phyloP scores from a whole-genome alignment of 2,329 filamentous ascomycete species.

The Metarhizium robertsii region DNA sequence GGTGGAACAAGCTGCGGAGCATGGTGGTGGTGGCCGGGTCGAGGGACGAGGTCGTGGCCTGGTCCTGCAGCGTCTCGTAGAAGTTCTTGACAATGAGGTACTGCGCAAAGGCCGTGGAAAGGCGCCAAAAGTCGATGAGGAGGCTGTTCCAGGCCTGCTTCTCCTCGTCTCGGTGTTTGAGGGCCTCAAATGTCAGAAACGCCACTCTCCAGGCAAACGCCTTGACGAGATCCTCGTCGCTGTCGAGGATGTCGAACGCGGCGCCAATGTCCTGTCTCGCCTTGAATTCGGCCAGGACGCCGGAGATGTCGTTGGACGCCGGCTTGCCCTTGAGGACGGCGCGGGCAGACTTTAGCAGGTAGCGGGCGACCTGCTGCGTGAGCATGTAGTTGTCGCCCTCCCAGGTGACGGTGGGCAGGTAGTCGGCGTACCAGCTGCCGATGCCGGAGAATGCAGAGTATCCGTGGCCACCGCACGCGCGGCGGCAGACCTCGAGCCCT shows the following conservation, averaged over 20 bases:
- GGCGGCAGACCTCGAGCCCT: slow-evolving; percentile 64
- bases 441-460: slow-evolving; percentile 71
- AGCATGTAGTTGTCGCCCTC: slow-evolving; percentile 80
- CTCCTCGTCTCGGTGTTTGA: slow-evolving; percentile 64
- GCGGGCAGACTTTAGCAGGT: slow-evolving; percentile 67
- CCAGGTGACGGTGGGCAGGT: slow-evolving; percentile 61
- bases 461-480: slow-evolving; percentile 69
- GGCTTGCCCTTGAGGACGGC: slow-evolving; percentile 53
- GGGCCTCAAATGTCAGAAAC: slow-evolving; percentile 65
- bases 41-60: slow-evolving; percentile 40
- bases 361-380: slow-evolving; percentile 68
- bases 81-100: slow-evolving; percentile 75
- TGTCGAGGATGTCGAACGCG: slow-evolving; percentile 64
- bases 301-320: slow-evolving; percentile 21
- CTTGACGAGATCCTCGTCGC: slow-evolving; percentile 59
- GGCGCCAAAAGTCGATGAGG: slow-evolving; percentile 68
- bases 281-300: slow-evolving; percentile 56
- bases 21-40: slow-evolving; percentile 47
- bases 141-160: slow-evolving; percentile 72
- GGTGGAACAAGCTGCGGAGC: slow-evolving; percentile 70
- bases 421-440: slow-evolving; percentile 65
- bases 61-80: slow-evolving; percentile 31
- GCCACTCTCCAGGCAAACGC: slow-evolving; percentile 70
- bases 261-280: slow-evolving; percentile 59
- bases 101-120: slow-evolving; percentile 66